Evolutionary conservation across 306 rosid species (phyloP), one percentile per base, ranked within the genome.

Genomic region (Lathyrus sativus): DNA sequence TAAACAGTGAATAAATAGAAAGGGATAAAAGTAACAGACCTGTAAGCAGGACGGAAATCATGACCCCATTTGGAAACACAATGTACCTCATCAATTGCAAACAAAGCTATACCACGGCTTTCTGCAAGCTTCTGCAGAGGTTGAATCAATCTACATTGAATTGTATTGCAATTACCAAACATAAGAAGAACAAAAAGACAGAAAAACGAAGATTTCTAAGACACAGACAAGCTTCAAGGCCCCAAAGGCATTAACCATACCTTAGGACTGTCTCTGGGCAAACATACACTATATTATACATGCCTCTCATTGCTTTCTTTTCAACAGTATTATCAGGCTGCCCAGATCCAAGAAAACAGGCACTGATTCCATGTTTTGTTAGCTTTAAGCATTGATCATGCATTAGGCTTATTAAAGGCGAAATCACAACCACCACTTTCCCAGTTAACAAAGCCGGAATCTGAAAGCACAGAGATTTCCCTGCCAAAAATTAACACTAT

Each of bases 1-100:
- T 28, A 49, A 62, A 62, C 5, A 43, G 65, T 18, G 19, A 65
- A 54, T 10, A 43, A 53, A 42, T 9, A 5, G n/a, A 53, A 58
- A 31, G 57, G 46, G 57, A 65, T 28, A 79, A 33, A 42, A 49
- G 24, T 50, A 50, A 74, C 80, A 33, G 55, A 92, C 98, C 95
- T 81, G 89, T 92, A 92, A 74, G 85, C 96, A 48, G 91, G 98
- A 77, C 96, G 91, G 64, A 92, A 92, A 85, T 86, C 92, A 80
- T 92, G 98, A 54, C 96, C 98, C 98, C 98, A 89, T 75, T 92
- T 89, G 9, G 98, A 92, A 79, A 92, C 93, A 80, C 98, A 92
- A 38, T 89, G 98, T 48, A 83, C 98, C 81, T 92, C 98, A 77
- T 92, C 98, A 59, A 92, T 88, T 11, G 96, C 98, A 5, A 92